A percentile compares a stretch with the other conserved stretches of the same genome.
phyloP scores from a whole-genome alignment of 768 basidiomycete genomes.

The Suillus paluster region DNA sequence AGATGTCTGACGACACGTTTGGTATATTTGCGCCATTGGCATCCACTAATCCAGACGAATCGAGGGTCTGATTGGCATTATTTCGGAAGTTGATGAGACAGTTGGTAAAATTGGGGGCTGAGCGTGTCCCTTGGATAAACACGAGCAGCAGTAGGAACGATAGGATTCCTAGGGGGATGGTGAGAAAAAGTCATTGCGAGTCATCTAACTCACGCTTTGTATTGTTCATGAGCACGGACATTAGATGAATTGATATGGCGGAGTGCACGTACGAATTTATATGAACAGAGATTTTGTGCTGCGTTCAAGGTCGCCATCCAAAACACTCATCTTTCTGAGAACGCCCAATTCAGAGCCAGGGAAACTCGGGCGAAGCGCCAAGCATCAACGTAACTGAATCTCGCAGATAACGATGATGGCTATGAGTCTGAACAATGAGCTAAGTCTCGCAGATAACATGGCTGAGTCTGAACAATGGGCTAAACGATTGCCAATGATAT shows the following conservation, averaged over 20 bases:
- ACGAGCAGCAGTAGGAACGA: neutral
- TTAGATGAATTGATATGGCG: neutral
- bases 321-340: no score
- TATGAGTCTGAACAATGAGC: no score
- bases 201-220: neutral
- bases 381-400: neutral
- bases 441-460: neutral
- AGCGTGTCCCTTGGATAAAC: neutral
- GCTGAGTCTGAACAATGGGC: neutral
- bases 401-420: no score
- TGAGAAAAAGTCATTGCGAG: neutral
- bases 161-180: neutral
- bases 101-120: conserved; percentile 9
- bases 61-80: conserved; percentile 1
- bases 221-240: neutral
- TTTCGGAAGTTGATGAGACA: conserved; percentile 15
- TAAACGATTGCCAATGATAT: no score
- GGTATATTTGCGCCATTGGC: neutral
- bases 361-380: no score
- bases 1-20: neutral
- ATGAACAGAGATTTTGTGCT: no score
- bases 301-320: neutral
- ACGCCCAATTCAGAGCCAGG: neutral
- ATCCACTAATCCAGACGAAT: conserved; percentile 7
- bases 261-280: neutral